Base-by-base conservation (phyloP, 768 basidiomycete species). In the Candolleomyces efflorescens region DNA sequence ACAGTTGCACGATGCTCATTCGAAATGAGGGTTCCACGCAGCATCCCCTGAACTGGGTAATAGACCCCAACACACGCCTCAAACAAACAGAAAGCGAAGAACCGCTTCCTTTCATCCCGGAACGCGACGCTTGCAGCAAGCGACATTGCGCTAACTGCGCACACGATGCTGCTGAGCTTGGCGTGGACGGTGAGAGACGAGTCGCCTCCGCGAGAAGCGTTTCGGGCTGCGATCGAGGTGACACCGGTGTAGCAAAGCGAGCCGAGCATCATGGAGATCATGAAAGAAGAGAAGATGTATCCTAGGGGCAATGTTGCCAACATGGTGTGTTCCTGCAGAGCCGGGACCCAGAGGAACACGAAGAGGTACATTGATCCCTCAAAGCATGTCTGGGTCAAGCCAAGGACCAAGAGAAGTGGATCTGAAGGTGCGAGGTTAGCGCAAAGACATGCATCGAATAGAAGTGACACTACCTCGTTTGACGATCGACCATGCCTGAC, bases 351-450 rank as follows among this genome's bases (percentile, higher is more conserved):
- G 60, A 87, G 75, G 73, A 90, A 91, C 61, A 90, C 89, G 70
- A 90, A 91, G 59, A 90, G 80, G 70, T 91, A 90, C 89, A 90
- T 89, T 5, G 86, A 88, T 2, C 89, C 90, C 67, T 91, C 89
- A 66, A 91, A 91, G 69, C 86, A 88, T 1, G 89, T 91, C 69
- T 91, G 89, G 0, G 84, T 84, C 54, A 90, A 70, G 32, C 88
- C 87, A 20, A 91, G 78, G 23, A 80, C 79, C 59, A 89, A 70
- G 10, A 91, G 75, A 48, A 81, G 64, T 0, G 81, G 78, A 65
- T 90, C 88, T 88, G 64, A 10, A 17, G 32, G 4, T 37, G 5
- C 59, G 48, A 44, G 53, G 5, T 32, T 32, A 32, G 32, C 32
- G 5, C 7, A 37, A 1, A 37, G n/a, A 48, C 13, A 18, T 26